Evolutionary conservation across 768 basidiomycete species (phyloP).

Genomic region (Cystofilobasidium ferigula): DNA sequence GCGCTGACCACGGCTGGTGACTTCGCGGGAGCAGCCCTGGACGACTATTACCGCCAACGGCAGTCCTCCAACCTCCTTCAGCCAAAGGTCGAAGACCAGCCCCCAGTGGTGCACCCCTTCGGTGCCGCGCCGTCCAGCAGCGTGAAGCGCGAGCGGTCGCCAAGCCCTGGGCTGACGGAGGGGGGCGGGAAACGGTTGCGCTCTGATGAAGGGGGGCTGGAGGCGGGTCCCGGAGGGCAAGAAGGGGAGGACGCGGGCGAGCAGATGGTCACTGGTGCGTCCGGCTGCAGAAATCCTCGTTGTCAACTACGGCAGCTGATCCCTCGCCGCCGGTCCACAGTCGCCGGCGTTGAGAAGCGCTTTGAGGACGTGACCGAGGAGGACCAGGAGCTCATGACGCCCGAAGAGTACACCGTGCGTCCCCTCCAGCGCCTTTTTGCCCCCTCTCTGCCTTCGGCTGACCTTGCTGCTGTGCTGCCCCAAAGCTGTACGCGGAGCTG

Average conservation of each 20-base stretch:
- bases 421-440: not conserved
- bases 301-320: not conserved
- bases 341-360: slow-evolving; percentile 61
- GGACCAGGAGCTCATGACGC: slow-evolving; percentile 82
- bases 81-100: not conserved
- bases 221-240: not conserved
- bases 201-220: not conserved
- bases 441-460: too few relatives aligned
- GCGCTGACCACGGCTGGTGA: not conserved
- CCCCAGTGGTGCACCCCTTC: not conserved
- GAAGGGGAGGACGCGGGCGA: not conserved
- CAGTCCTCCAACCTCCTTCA: not conserved
- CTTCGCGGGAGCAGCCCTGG: slow-evolving; percentile 8
- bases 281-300: not conserved
- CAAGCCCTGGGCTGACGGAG: not conserved
- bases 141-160: too few relatives aligned
- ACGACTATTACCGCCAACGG: slow-evolving; percentile 16
- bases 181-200: not conserved
- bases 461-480: not conserved
- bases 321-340: slow-evolving; percentile 33
- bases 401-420: slow-evolving; percentile 74
- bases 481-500: slow-evolving; percentile 20
- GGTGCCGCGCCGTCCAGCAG: not conserved
- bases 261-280: not conserved
- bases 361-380: slow-evolving; percentile 81